These are phyloP conservation scores for Articulospora tetracladia DNA, from an alignment of 495 filamentous ascomycete genomes.

Conservation along the genomic window DNA sequence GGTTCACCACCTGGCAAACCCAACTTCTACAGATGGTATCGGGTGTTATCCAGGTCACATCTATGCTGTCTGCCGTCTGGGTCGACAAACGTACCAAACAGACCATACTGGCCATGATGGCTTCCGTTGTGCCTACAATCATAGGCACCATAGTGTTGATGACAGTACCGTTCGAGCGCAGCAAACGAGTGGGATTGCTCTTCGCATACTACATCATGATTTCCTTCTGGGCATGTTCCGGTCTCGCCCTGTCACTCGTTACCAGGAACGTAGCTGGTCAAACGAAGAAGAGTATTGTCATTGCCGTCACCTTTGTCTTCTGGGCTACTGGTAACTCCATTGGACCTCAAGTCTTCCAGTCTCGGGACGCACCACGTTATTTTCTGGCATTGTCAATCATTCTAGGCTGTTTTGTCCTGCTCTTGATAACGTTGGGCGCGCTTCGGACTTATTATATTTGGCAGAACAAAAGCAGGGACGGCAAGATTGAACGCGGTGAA, in stretches of 20 bases:
- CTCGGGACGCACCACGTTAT: constrained; percentile 45
- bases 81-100: constrained; percentile 58
- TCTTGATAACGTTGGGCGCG: constrained; percentile 49
- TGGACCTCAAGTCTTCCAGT: constrained; percentile 15
- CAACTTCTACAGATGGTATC: constrained; percentile 63
- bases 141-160: constrained; percentile 48
- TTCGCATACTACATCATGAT: constrained; percentile 52
- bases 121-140: constrained; percentile 57
- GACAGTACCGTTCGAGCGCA: constrained; percentile 41
- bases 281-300: constrained; percentile 19
- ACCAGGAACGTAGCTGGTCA: constrained; percentile 21
- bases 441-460: constrained; percentile 55
- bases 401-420: constrained; percentile 56
- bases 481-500: constrained; percentile 30
- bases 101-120: constrained; percentile 58
- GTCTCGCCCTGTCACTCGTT: constrained; percentile 45
- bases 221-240: constrained; percentile 54
- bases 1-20: constrained; percentile 45
- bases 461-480: constrained; percentile 58
- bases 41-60: constrained; percentile 63
- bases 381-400: constrained; percentile 62
- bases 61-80: constrained; percentile 57
- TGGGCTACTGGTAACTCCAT: constrained; percentile 19
- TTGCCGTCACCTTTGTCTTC: constrained; percentile 14
- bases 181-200: constrained; percentile 42